Evolutionary conservation across 305 asterid species (phyloP), one percentile per base, ranked within the genome.

Genomic region (Lippia alba): DNA sequence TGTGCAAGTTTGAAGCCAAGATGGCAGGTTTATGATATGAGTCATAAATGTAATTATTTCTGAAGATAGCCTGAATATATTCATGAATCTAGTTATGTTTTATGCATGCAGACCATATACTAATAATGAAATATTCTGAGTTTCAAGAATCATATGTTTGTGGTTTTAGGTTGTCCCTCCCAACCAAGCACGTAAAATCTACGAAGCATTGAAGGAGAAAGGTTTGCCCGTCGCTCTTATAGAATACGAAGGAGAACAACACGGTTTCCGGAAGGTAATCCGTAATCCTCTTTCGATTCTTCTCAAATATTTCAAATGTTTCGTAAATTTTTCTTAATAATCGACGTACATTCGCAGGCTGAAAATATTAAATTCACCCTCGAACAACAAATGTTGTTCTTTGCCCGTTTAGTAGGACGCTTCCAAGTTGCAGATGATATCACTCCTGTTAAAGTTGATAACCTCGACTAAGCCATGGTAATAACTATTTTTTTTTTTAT

Each of bases 191-290:
- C 91, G 90, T 59, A 92, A 89, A 83, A 94, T 94, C 66, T 92
- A 94, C 78, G 79, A 67, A 0, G 97, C 97, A 1, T 65, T 90
- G 84, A 92, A 86, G 88, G 83, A 73, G 9, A 92, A 89, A 81
- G 97, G 98, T 46, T 58, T 87, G 86, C 94, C 98, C 0, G 97
- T 94, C 59, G 97, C 91, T 60, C 90, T 94, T 0, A 85, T 94
- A 61, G 97, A 92, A 73, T 92, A 92, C 20, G 96, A 90, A 86
- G 98, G 98, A 49, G 99, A 92, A 73, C 96, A 91, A 33, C 98
- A 94, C 81, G 97, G 99, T 67, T 92, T 94, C 57, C 92, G 99
- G 77, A 89, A 82, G 96, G 97, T 92, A 78, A 24, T 46, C 40
- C 41, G n/a, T 90, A 77, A 61, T 46, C 40, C 41, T 5, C 59